Base-by-base conservation (phyloP, 1,284 basidiomycete genomes). In the Trichosporon sp. region DNA sequence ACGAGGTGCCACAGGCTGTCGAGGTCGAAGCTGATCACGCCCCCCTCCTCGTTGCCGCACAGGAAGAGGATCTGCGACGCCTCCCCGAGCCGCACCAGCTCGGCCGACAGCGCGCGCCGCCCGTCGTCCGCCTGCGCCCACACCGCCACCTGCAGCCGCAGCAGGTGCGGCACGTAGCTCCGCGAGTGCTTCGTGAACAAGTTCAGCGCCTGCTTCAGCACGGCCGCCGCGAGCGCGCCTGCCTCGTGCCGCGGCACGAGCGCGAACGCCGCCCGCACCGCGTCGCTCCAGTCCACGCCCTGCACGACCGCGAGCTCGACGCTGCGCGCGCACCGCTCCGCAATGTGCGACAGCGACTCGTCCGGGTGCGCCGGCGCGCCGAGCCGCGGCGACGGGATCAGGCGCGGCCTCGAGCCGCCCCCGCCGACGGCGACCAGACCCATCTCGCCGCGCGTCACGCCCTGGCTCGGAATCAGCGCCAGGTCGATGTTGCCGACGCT, bases 1-100 rank as follows among this genome's bases (percentile, higher is more conserved):
- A 79, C 72, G 18, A 80, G 68, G 60, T 75, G 73, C 78, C 78
- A 81, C 8, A 78, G 72, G 11, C 74, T 76, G 66, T 80, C 79
- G 9, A 79, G 73, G 62, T 78, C 77, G 68, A 80, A 80, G 6
- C 58, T 21, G 31, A 69, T 73, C 44, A 25, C 65, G 25, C 73
- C 75, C 35, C 73, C 68, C 7, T 38, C 66, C 58, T 73, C 71
- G 1, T 67, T 68, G 4, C 75, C 73, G 44, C 74, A 75, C 25
- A 70, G 67, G 38, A 73, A 70, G 38, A 80, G 73, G n/a, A 80
- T 70, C 53, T 71, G 63, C 32, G 74, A 73, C 18, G 75, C 78
- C 67, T 77, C 77, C 18, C 73, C 68, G 4, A 81, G 68, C 3
- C 75, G 73, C 7, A 79, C 42, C 5, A 79, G 71, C 68, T 80